phyloP scores from a whole-genome alignment of 2,329 filamentous ascomycete species.

The Aspergillus sp. region DNA sequence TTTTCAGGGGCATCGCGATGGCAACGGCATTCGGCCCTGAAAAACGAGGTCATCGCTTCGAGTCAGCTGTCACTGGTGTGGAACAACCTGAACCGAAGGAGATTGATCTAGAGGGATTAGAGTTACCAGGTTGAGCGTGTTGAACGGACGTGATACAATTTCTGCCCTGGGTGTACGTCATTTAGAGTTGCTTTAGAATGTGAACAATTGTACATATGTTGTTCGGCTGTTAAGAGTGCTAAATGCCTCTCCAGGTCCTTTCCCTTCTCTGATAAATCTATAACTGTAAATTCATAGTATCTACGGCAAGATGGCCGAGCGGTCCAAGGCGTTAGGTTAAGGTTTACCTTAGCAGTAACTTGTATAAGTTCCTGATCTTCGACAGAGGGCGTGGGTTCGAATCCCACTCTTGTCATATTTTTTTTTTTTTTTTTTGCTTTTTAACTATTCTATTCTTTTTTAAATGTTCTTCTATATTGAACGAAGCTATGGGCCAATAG shows the following conservation, averaged over 20 bases:
- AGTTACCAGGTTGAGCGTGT: constrained; percentile 10
- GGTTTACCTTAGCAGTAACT: constrained; percentile 2
- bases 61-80: constrained; percentile 45
- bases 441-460: not conserved
- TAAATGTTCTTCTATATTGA: not conserved
- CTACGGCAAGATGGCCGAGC: constrained; percentile 1
- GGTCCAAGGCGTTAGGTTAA: constrained; percentile 3
- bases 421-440: not conserved
- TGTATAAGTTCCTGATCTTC: constrained; percentile 3
- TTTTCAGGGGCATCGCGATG: constrained; percentile 49
- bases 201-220: too few relatives aligned
- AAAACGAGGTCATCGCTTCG: constrained; percentile 63
- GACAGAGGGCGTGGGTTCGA: constrained; percentile 4
- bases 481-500: not conserved
- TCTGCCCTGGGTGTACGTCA: too few relatives aligned
- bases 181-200: too few relatives aligned
- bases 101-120: constrained; percentile 15
- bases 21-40: constrained; percentile 66
- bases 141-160: constrained; percentile 8
- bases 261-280: not conserved
- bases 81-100: constrained; percentile 11
- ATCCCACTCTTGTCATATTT: constrained; percentile 5
- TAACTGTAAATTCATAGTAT: not conserved
- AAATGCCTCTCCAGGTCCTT: too few relatives aligned
- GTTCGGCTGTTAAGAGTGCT: too few relatives aligned